Conservation (phyloP, 2,329 filamentous ascomycete genomes). For the Xylariaceae sp. region DNA sequence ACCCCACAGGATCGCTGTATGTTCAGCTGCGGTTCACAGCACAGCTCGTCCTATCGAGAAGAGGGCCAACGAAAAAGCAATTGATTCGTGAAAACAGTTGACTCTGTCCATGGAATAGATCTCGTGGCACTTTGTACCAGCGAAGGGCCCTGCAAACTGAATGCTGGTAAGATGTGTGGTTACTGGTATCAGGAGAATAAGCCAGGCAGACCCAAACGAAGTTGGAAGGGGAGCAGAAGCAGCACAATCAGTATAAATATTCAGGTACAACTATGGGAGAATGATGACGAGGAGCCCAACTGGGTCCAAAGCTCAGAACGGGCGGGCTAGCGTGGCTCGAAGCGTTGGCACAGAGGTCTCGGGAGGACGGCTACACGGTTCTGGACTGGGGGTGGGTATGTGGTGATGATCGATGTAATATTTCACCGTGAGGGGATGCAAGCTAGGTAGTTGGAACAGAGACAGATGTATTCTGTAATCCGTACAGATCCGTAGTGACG, state of each 20-base stretch:
- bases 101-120: slow-evolving; percentile 32
- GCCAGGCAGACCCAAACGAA: neutral
- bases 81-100: slow-evolving; percentile 20
- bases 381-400: neutral
- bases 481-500: neutral
- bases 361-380: neutral
- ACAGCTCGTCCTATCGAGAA: slow-evolving; percentile 28
- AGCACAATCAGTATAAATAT: slow-evolving; percentile 5
- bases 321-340: slow-evolving; percentile 7
- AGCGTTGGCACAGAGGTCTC: slow-evolving; percentile 7
- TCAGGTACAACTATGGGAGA: slow-evolving; percentile 6
- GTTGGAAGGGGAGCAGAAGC: neutral
- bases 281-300: slow-evolving; percentile 10
- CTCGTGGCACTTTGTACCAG: slow-evolving; percentile 19
- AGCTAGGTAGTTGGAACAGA: neutral
- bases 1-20: neutral
- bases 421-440: neutral
- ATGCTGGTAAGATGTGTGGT: neutral
- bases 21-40: slow-evolving; percentile 15
- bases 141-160: slow-evolving; percentile 6
- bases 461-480: too few relatives aligned
- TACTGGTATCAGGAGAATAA: slow-evolving; percentile 1
- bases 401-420: neutral
- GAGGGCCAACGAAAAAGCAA: slow-evolving; percentile 24
- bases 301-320: slow-evolving; percentile 9